These are phyloP conservation scores for Rutstroemia sp. DNA, from an alignment of 2,329 filamentous ascomycete species.

Conservation along the genomic window DNA sequence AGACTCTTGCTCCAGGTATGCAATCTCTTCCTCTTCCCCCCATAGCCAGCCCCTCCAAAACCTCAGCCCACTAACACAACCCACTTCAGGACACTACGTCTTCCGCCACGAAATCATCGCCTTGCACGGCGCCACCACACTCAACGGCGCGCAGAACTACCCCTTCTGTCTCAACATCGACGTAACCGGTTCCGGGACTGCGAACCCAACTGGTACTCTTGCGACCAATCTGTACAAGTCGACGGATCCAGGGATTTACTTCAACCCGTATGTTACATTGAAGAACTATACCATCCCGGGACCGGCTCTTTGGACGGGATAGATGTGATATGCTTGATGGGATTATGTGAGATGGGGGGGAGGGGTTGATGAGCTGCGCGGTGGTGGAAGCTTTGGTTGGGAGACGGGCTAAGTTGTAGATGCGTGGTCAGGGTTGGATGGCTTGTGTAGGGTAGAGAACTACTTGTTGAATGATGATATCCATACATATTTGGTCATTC, in stretches of 20 bases:
- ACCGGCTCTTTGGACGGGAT: slow-evolving; percentile 1
- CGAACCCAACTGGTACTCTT: slow-evolving; percentile 29
- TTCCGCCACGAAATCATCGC: slow-evolving; percentile 43
- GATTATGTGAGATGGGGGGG: too few relatives aligned
- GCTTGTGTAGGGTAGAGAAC: too few relatives aligned
- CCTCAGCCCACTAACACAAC: slow-evolving; percentile 20
- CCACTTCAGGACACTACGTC: slow-evolving; percentile 43
- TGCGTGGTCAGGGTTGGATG: too few relatives aligned
- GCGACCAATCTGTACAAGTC: slow-evolving; percentile 35
- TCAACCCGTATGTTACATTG: slow-evolving; percentile 31
- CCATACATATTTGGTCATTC: too few relatives aligned
- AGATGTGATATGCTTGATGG: too few relatives aligned
- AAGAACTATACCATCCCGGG: slow-evolving; percentile 19
- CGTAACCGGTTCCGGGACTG: slow-evolving; percentile 36
- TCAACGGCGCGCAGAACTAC: slow-evolving; percentile 43
- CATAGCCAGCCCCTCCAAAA: neutral
- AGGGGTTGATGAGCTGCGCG: too few relatives aligned
- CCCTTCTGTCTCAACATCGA: slow-evolving; percentile 42
- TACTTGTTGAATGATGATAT: too few relatives aligned
- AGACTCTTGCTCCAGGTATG: slow-evolving; percentile 1
- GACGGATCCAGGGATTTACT: slow-evolving; percentile 35
- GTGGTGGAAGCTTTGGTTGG: too few relatives aligned
- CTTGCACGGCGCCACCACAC: slow-evolving; percentile 11
- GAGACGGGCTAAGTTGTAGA: too few relatives aligned
- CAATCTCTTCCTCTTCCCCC: too few relatives aligned